Base-by-base conservation (phyloP, 2,329 filamentous ascomycete species). In the Gnomoniopsis sp. region DNA sequence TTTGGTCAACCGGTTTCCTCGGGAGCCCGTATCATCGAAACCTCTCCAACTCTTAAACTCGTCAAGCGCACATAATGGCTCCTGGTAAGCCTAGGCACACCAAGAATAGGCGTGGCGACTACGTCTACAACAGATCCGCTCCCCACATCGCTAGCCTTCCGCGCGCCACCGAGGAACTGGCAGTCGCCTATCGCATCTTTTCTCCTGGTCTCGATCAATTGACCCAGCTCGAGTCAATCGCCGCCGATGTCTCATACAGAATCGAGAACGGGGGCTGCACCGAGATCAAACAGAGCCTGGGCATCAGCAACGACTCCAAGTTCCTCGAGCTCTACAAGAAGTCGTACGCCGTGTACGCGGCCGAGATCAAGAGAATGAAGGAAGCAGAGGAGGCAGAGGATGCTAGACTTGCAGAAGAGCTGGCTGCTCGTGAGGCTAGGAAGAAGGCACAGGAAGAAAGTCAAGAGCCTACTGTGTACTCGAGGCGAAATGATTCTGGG, bases 101-200 rank as follows among this genome's bases (percentile, higher is more conserved):
- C 33, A 36, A 36, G 10, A 36, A 36, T 14, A 36, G 8, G 33
- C 8, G 33, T 36, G 33, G 33, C 33, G 33, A 6, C n/a, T 50
- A 50, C 26, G 30, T 34, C 26, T 7, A 12, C 19, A 50, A 50
- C 48, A 26, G 48, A 11, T 3, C 33, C 15, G 53, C 53, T 2
- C 26, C 54, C 22, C 26, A 53, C 2, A 26, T 38, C 6, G 53
- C 36, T 12, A 48, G 30, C 47, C 55, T 48, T 21, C 57, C 53
- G 2, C 11, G 15, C 26, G 43, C 19, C 21, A 56, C 57, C 7
- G 47, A 53, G 11, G 3, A 47, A n/a, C 57, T 59, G 41, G 11
- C 12, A 43, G 10, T 38, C n/a, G 57, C 57, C 53, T 59, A 59
- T 34, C 57, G 57, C 53, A 49, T 59, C 48, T 59, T 59, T 43